Evolutionary conservation across 2,329 filamentous ascomycete genomes (phyloP).

Genomic region (Hymenoscyphus scutula): DNA sequence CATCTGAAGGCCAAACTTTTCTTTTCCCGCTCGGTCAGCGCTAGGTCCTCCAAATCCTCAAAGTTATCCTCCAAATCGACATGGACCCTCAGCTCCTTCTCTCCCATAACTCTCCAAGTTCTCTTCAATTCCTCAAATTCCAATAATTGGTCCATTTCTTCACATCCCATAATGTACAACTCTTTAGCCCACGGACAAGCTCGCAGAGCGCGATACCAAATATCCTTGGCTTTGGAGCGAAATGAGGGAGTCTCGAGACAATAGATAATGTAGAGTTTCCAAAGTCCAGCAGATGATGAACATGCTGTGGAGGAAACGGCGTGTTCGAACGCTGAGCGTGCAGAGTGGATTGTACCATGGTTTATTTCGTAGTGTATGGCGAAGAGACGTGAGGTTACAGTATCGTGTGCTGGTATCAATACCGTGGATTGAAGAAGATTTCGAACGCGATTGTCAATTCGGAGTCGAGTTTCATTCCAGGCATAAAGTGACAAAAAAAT

Average conservation of each 20-base stretch:
- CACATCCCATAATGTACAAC: slow-evolving; percentile 56
- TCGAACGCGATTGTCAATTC: slow-evolving; percentile 75
- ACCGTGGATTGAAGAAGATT: slow-evolving; percentile 51
- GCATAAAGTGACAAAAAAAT: slow-evolving; percentile 70
- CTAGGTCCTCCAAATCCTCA: slow-evolving; percentile 26
- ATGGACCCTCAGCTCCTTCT: slow-evolving; percentile 61
- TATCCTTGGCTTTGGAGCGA: slow-evolving; percentile 42
- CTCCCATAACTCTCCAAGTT: slow-evolving; percentile 54
- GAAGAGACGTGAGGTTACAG: slow-evolving; percentile 52
- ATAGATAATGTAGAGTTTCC: slow-evolving; percentile 52
- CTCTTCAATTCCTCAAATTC: slow-evolving; percentile 47
- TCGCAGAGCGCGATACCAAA: slow-evolving; percentile 55
- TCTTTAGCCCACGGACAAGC: slow-evolving; percentile 63
- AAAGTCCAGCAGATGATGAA: slow-evolving; percentile 44
- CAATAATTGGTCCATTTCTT: slow-evolving; percentile 35
- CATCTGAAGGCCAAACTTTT: slow-evolving; percentile 12
- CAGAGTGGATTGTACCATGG: slow-evolving; percentile 49
- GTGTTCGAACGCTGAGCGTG: slow-evolving; percentile 54
- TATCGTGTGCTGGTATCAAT: slow-evolving; percentile 35
- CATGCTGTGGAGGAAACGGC: slow-evolving; percentile 42
- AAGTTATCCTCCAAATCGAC: slow-evolving; percentile 48
- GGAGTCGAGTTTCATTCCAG: slow-evolving; percentile 70
- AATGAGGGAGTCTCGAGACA: slow-evolving; percentile 42
- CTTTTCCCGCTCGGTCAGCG: slow-evolving; percentile 3
- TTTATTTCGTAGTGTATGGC: slow-evolving; percentile 53